Evolutionary conservation across 2,329 filamentous ascomycete genomes (phyloP).

Genomic region (Penicillium vulpinum): DNA sequence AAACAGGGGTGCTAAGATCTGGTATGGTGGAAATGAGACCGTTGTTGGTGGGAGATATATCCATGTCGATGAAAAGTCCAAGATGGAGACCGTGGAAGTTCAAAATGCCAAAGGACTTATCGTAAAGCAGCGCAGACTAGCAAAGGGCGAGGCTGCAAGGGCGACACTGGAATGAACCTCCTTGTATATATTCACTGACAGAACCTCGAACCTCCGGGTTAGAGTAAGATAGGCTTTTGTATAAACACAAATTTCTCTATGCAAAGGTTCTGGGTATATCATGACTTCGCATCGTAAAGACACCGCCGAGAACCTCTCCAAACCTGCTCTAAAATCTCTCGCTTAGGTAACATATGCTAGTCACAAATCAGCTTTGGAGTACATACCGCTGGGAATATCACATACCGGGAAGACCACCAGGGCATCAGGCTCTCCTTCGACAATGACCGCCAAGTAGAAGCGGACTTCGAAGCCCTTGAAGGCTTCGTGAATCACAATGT

Average conservation of each 20-base stretch:
- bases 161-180: constrained; percentile 7
- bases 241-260: constrained; percentile 1
- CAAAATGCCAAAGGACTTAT: constrained; percentile 61
- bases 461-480: constrained; percentile 88
- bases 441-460: constrained; percentile 86
- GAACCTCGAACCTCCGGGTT: background rate
- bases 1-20: constrained; percentile 53
- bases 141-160: constrained; percentile 25
- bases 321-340: constrained; percentile 77
- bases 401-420: constrained; percentile 89
- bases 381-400: constrained; percentile 9
- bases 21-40: constrained; percentile 58
- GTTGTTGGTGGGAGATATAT: constrained; percentile 59
- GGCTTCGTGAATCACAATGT: constrained; percentile 92
- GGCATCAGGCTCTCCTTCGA: constrained; percentile 82
- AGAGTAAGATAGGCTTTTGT: background rate
- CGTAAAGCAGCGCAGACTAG: constrained; percentile 49
- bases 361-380: constrained; percentile 6
- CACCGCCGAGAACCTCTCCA: constrained; percentile 85
- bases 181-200: constrained; percentile 9
- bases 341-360: constrained; percentile 67
- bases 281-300: constrained; percentile 68
- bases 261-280: constrained; percentile 19
- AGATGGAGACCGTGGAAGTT: constrained; percentile 60
- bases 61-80: constrained; percentile 56